Percentiles rank a stretch among this genome's conserved stretches.
Evolutionary conservation across 1,284 basidiomycete species (phyloP).

Genomic region (Lignosus rhinocerotis): DNA sequence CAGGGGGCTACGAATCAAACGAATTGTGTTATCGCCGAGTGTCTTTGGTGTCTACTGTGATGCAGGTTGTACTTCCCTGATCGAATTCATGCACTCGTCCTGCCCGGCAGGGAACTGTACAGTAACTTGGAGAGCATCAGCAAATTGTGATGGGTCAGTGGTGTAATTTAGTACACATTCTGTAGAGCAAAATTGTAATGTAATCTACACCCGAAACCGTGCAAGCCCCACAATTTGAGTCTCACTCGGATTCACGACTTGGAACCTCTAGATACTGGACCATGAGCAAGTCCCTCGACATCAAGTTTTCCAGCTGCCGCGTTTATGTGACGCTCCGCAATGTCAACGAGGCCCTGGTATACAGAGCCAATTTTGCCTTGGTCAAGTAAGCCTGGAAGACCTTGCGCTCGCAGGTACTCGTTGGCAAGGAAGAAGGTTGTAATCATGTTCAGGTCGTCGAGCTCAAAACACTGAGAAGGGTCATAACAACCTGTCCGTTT

Average conservation of each 20-base stretch:
- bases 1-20: too few relatives aligned
- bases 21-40: too few relatives aligned
- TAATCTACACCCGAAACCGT: too few relatives aligned
- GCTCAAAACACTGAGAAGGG: neutral
- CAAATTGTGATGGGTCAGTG: too few relatives aligned
- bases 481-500: slow-evolving; percentile 27
- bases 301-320: slow-evolving; percentile 5
- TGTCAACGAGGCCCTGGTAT: slow-evolving; percentile 7
- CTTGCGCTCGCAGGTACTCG: slow-evolving; percentile 10
- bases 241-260: neutral
- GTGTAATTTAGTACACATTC: too few relatives aligned
- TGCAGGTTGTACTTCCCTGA: too few relatives aligned
- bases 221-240: too few relatives aligned
- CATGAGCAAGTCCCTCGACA: slow-evolving; percentile 2
- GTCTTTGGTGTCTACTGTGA: too few relatives aligned
- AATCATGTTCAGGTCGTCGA: neutral
- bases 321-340: slow-evolving; percentile 14
- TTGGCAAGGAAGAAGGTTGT: slow-evolving; percentile 11
- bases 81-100: too few relatives aligned
- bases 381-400: slow-evolving; percentile 10
- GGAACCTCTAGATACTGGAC: neutral
- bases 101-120: too few relatives aligned
- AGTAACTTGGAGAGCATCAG: too few relatives aligned
- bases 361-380: slow-evolving; percentile 1
- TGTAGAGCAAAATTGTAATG: too few relatives aligned